phyloP scores from a whole-genome alignment of 345 rosid genomes.

The Aethionema arabicum region DNA sequence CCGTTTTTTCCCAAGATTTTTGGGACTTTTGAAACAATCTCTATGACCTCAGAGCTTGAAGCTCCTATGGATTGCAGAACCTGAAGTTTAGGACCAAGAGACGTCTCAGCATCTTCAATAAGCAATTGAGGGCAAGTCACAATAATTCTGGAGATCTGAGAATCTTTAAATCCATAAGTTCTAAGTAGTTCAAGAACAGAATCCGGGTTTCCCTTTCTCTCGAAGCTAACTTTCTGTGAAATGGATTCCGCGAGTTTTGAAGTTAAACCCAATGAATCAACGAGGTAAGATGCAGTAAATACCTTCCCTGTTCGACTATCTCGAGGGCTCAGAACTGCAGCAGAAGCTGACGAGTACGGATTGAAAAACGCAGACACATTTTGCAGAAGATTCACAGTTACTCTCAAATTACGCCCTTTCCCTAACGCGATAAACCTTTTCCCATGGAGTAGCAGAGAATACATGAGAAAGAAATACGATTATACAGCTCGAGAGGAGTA shows the following conservation, averaged over 20 bases:
- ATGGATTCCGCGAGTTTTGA: slow-evolving; percentile 13
- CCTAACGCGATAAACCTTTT: not conserved
- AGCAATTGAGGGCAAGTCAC: slow-evolving; percentile 20
- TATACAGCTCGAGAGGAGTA: not conserved
- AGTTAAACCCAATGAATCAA: slow-evolving; percentile 31
- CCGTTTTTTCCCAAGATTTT: slow-evolving; percentile 20
- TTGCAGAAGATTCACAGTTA: not conserved
- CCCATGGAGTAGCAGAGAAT: slow-evolving; percentile 17
- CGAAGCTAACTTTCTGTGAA: not conserved
- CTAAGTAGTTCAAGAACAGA: slow-evolving; percentile 17
- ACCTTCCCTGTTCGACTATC: slow-evolving; percentile 3
- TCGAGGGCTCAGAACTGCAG: not conserved
- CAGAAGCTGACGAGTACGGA: slow-evolving; percentile 1
- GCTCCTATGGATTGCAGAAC: slow-evolving; percentile 37
- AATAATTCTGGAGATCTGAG: slow-evolving; percentile 30
- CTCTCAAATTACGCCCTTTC: slow-evolving; percentile 2
- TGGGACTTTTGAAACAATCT: slow-evolving; percentile 22
- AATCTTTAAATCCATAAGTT: slow-evolving; percentile 23
- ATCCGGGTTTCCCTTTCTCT: not conserved
- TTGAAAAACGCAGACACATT: not conserved
- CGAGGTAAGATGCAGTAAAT: slow-evolving; percentile 18
- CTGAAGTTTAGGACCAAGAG: slow-evolving; percentile 37
- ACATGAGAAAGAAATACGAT: slow-evolving; percentile 13
- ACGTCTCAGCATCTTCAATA: slow-evolving; percentile 7
- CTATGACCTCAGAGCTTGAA: slow-evolving; percentile 25